Conservation (phyloP, 2,329 filamentous ascomycete species). For the Aspergillus sp. region DNA sequence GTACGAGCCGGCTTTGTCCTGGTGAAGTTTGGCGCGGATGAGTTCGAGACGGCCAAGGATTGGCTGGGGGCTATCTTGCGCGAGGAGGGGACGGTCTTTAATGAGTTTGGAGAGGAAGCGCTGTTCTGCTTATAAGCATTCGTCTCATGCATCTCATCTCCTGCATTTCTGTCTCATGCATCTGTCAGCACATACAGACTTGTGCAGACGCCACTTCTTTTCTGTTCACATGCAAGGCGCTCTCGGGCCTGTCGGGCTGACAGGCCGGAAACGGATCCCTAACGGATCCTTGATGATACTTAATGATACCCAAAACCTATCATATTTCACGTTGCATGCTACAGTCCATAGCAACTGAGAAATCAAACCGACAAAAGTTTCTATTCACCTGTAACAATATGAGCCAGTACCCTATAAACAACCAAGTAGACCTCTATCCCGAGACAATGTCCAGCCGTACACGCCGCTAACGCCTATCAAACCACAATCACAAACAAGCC, state of each 20-base stretch:
- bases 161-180: not conserved
- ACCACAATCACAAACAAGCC: not conserved
- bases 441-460: not conserved
- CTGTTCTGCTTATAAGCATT: conserved; percentile 63
- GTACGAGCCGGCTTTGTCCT: conserved; percentile 76
- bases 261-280: not conserved
- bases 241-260: not conserved
- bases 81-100: conserved; percentile 68
- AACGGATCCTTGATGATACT: not conserved
- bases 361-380: not conserved
- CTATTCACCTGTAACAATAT: not conserved
- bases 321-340: not conserved
- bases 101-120: conserved; percentile 75
- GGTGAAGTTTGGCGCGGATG: conserved; percentile 83
- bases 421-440: not conserved
- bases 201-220: not conserved
- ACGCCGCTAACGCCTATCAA: not conserved
- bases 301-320: not conserved
- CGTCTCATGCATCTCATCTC: not conserved
- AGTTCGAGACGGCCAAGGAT: conserved; percentile 73
- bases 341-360: not conserved
- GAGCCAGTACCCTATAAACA: too few species aligned
- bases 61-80: conserved; percentile 77
- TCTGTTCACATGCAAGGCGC: not conserved
- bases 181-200: not conserved